Percentiles rank a stretch among this genome's conserved stretches.
These are phyloP conservation scores for Truncatella angustata DNA, from an alignment of 2,329 filamentous ascomycete species.

Conservation along the genomic window DNA sequence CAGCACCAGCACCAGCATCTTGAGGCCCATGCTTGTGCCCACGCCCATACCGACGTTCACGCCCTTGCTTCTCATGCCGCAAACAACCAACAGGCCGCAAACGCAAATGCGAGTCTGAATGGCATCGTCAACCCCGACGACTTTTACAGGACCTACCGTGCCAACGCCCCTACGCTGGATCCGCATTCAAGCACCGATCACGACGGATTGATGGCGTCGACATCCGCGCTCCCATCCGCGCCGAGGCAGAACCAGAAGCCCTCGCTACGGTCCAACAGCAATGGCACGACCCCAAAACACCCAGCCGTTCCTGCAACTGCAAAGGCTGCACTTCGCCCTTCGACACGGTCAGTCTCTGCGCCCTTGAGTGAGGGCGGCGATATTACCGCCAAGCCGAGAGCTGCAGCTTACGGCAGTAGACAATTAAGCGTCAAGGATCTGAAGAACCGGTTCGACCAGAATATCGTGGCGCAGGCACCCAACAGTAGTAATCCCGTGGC, in stretches of 20 bases:
- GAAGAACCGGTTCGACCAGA: slow-evolving; percentile 75
- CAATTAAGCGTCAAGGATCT: slow-evolving; percentile 78
- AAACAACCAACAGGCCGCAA: slow-evolving; percentile 34
- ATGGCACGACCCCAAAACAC: slow-evolving; percentile 48
- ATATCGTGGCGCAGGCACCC: slow-evolving; percentile 27
- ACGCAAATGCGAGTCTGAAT: slow-evolving; percentile 37
- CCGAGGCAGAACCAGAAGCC: slow-evolving; percentile 41
- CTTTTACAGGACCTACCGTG: slow-evolving; percentile 52
- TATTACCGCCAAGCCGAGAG: slow-evolving; percentile 27
- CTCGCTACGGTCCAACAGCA: slow-evolving; percentile 46
- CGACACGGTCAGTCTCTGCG: slow-evolving; percentile 54
- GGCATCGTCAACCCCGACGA: slow-evolving; percentile 50
- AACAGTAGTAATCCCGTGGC: slow-evolving; percentile 24
- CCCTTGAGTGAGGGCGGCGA: slow-evolving; percentile 46
- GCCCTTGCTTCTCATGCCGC: slow-evolving; percentile 34
- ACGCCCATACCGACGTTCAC: slow-evolving; percentile 10
- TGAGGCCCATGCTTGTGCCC: slow-evolving; percentile 11
- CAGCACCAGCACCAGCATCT: slow-evolving; percentile 22
- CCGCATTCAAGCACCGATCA: slow-evolving; percentile 14
- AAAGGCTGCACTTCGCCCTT: slow-evolving; percentile 40
- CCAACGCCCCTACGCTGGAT: slow-evolving; percentile 17
- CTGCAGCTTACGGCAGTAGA: slow-evolving; percentile 27
- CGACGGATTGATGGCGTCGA: slow-evolving; percentile 26
- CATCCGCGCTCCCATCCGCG: slow-evolving; percentile 29
- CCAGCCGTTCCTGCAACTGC: slow-evolving; percentile 36